A percentile compares a stretch with the other conserved stretches of the same genome.
Evolutionary conservation across 192 early-diverging fungal species (phyloP).

Genomic region (Umbelopsis ramanniana): DNA sequence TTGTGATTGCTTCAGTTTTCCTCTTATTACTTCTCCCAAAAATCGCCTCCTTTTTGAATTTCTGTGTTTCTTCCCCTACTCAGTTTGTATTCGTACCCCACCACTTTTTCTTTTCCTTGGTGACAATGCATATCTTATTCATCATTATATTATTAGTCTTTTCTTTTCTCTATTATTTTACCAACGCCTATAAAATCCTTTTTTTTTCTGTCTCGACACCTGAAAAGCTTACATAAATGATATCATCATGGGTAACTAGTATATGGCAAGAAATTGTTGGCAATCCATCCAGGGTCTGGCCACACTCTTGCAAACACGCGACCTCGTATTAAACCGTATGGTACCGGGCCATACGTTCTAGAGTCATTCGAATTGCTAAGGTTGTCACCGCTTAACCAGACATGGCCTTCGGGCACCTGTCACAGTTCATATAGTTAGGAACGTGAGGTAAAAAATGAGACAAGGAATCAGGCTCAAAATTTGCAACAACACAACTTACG

Average conservation of each 20-base stretch:
- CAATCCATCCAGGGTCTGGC: conserved; percentile 27
- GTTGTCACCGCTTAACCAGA: conserved; percentile 95
- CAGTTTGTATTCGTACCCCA: background rate
- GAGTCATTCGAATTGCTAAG: conserved; percentile 90
- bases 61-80: background rate
- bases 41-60: background rate
- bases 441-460: background rate
- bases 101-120: background rate
- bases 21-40: background rate
- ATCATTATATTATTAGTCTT: conserved; percentile 22
- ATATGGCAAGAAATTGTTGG: conserved; percentile 21
- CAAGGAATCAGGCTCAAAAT: background rate
- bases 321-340: conserved; percentile 80
- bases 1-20: conserved; percentile 16
- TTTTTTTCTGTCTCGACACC: background rate
- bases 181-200: conserved; percentile 15
- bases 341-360: conserved; percentile 85
- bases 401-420: conserved; percentile 82
- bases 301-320: conserved; percentile 66
- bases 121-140: conserved; percentile 20
- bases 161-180: conserved; percentile 12
- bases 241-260: background rate
- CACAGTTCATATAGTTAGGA: background rate
- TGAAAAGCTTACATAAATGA: background rate
- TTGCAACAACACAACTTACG: conserved; percentile 42